Evolutionary conservation across 345 rosid genomes (phyloP), one percentile per base, ranked within the genome.

Genomic region (Arabidopsis thaliana): DNA sequence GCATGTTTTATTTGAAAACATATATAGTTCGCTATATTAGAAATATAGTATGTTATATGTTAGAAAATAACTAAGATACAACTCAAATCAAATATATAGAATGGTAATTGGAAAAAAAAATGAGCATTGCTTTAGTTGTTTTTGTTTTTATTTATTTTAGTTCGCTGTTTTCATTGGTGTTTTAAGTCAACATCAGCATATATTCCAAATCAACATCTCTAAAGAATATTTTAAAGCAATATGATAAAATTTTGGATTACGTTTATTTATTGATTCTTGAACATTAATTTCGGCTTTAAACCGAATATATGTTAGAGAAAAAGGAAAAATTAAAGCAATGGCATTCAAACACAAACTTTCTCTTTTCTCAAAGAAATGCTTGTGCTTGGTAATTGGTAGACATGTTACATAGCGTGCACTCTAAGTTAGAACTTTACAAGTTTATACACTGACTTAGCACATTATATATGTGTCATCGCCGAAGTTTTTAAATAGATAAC

Each of bases 121-220:
- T 22, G 23, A 56, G 10, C 51, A 74, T 34, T 6, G 6, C 28
- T 40, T 55, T 25, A 9, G 28, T 52, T 67, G 14, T 14, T 0
- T 45, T 5, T 37, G 23, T 67, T 0, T 28, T 46, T 40, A 16
- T 7, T 13, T 23, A 48, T 34, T 25, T n/a, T 3, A 65, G 3
- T 46, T 64, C 2, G n/a, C 1, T 4, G 6, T 44, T 34, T 46
- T 36, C 10, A 10, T 57, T 67, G 73, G 42, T 67, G 66, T 13
- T 67, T 67, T 59, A 51, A 76, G 79, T 60, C 74, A 60, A 68
- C 63, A 76, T 51, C 60, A 60, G 79, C 63, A 76, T 76, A 76
- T 76, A 76, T 76, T 68, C 79, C 7, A 68, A 60, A 76, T 60
- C 48, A 59, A 60, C 57, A 51, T 59, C 46, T 59, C 12, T 59